Evolutionary conservation across 768 basidiomycete genomes (phyloP).

Genomic region (Zangia roseola): DNA sequence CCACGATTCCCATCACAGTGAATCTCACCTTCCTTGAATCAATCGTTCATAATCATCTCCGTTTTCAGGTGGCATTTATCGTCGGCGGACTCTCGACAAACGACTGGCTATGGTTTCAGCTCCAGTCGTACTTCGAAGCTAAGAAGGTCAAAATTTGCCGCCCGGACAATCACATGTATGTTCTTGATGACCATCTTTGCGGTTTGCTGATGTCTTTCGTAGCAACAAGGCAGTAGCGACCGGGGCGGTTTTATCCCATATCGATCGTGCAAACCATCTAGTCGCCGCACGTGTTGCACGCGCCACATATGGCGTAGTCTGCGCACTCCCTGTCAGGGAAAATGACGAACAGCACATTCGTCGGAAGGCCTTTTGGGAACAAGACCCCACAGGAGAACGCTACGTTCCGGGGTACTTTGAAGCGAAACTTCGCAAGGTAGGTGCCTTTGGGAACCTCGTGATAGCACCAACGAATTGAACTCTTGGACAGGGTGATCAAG

Average conservation of each 20-base stretch:
- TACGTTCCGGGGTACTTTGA: constrained; percentile 18
- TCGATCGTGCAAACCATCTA: constrained; percentile 1
- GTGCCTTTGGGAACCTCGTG: not conserved
- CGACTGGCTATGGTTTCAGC: constrained; percentile 5
- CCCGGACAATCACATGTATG: constrained; percentile 16
- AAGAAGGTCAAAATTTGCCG: constrained; percentile 2
- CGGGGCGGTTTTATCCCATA: constrained; percentile 2
- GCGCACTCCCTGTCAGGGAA: not conserved
- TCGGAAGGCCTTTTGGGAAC: constrained; percentile 11
- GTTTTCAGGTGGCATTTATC: constrained; percentile 10
- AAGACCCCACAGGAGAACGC: constrained; percentile 1
- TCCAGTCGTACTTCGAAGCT: constrained; percentile 12
- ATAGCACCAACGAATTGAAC: not conserved
- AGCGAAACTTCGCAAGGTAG: constrained; percentile 9
- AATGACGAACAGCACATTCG: constrained; percentile 4
- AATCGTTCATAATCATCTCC: not conserved
- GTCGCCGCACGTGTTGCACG: not conserved
- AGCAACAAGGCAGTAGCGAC: constrained; percentile 14
- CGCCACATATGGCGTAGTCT: constrained; percentile 5
- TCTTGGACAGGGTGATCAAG: not conserved
- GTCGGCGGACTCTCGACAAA: constrained; percentile 11
- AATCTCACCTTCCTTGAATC: not conserved
- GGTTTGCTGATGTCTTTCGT: not conserved
- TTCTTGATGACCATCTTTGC: not conserved
- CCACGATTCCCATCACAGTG: constrained; percentile 1